These are phyloP conservation scores for Solanum aculeatissimum DNA, from an alignment of 305 asterid species.

Conservation along the genomic window DNA sequence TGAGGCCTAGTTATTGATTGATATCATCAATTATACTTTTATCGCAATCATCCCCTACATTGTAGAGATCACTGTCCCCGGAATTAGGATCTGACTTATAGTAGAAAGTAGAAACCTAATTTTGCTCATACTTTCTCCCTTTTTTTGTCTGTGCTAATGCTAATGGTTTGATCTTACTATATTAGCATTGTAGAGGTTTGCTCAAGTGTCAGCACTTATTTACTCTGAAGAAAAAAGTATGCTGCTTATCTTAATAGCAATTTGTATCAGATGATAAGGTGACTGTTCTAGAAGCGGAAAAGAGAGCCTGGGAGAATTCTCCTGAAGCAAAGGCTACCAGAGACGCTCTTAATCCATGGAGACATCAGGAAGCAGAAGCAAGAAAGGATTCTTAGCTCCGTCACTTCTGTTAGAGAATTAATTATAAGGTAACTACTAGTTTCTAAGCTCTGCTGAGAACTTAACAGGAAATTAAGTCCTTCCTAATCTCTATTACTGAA, in stretches of 20 bases:
- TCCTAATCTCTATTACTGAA: neutral
- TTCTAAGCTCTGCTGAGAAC: neutral
- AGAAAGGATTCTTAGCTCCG: constrained; percentile 26
- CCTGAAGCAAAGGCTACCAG: constrained; percentile 78
- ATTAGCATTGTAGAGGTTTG: neutral
- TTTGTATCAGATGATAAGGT: constrained; percentile 71
- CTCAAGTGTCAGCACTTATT: neutral
- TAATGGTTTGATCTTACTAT: neutral
- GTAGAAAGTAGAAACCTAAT: neutral
- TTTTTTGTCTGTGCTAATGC: neutral
- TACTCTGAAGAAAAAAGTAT: neutral
- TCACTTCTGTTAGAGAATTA: neutral
- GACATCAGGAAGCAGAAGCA: constrained; percentile 33
- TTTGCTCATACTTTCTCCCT: neutral
- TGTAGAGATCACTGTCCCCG: neutral
- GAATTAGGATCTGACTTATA: neutral
- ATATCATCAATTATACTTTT: neutral
- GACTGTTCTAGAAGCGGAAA: constrained; percentile 75
- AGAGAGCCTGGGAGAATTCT: constrained; percentile 64
- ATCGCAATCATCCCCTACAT: neutral
- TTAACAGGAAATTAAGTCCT: neutral
- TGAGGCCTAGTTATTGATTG: neutral
- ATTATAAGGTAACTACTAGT: neutral
- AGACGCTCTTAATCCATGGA: constrained; percentile 96
- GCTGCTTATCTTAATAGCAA: neutral